Base-by-base conservation (phyloP, 768 basidiomycete genomes). In the Rhizopogon vinicolor region DNA sequence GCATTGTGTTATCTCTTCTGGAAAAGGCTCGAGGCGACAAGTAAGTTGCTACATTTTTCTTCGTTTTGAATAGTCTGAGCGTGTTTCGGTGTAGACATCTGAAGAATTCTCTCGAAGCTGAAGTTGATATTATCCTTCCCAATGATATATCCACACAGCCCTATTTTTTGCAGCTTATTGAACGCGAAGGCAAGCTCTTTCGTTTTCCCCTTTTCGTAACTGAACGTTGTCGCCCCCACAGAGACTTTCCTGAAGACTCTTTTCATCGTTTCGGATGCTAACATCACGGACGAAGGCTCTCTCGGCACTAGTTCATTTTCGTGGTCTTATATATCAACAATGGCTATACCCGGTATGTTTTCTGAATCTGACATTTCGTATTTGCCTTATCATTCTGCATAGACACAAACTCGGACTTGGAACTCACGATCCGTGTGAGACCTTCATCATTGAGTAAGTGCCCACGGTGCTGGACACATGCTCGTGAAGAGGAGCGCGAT, bases 401-500 rank as follows among this genome's bases (percentile, higher is more conserved):
- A 33, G 40, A n/a, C 41, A 28, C 49, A 60, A 63, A 58, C 12
- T 62, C 57, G 41, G 55, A 53, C 31, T 53, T 52, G 19, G 58
- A 57, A 12, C 55, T 85, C 3, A 72, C 68, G 0, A 71, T 92
- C 52, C 78, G 79, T 13, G 74, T 90, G n/a, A 75, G 77, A n/a
- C 87, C 90, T 14, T 82, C 91, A 10, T 72, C 68, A 5, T 57
- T 70, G 50, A 64, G 74, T 19, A 95, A 96, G 68, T 98, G 96
- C 66, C 91, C 93, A 22, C 81, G 95, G 14, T 98, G 96, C 68
- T 97, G 95, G 93, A 87, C 83, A 5, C 87, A 79, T 65, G 85
- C 84, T 2, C 77, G 86, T 13, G 60, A 67, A 10, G 66, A 74
- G 41, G 68, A 74, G 13, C 78, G 84, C 16, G 65, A 67, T 9